Conservation (phyloP, 139 green algal genomes). For the Closterium sp. region DNA sequence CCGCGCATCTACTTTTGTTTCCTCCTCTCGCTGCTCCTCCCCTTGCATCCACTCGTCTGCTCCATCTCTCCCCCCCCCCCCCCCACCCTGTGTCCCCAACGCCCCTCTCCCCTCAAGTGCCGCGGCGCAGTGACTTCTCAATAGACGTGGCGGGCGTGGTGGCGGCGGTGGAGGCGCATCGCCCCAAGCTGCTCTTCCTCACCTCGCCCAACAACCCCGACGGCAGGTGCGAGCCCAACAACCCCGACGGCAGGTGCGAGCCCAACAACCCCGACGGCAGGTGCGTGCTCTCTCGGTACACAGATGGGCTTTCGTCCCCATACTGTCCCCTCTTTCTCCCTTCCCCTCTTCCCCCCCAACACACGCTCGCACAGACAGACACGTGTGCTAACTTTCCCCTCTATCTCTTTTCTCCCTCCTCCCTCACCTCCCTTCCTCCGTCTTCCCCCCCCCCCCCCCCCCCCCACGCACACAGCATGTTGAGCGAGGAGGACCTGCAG, state of each 20-base stretch:
- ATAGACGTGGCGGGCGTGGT: conserved; percentile 82
- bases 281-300: no score
- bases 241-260: no score
- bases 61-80: background rate
- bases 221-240: conserved; percentile 87
- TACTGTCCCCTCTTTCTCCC: no score
- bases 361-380: background rate
- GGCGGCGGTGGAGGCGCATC: conserved; percentile 72
- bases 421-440: no score
- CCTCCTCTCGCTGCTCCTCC: background rate
- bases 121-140: conserved; percentile 74
- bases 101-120: conserved; percentile 61
- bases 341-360: no score
- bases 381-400: background rate
- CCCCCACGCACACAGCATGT: conserved; percentile 57
- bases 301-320: no score
- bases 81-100: background rate
- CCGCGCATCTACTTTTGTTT: background rate
- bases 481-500: conserved; percentile 76
- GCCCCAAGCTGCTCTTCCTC: conserved; percentile 96
- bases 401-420: background rate
- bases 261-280: no score
- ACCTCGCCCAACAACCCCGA: conserved; percentile 99
- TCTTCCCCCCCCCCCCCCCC: background rate
- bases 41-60: background rate